Percentiles rank a stretch among this genome's conserved stretches.
phyloP scores from a whole-genome alignment of 2,329 filamentous ascomycete species.

The Cadophora malorum region DNA sequence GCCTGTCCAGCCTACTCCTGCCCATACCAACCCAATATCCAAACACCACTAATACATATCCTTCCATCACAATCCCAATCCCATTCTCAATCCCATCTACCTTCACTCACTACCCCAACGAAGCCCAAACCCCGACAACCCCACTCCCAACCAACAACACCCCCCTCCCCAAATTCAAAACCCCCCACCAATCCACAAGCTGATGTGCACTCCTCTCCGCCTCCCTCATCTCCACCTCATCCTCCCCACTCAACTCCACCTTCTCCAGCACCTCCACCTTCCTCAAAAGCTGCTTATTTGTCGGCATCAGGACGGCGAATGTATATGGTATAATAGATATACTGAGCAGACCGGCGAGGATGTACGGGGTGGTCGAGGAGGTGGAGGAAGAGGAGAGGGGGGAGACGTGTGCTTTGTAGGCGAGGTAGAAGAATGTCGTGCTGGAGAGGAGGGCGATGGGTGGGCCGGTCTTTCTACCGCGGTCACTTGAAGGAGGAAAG shows the following conservation, averaged over 20 bases:
- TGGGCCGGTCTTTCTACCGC: slow-evolving; percentile 50
- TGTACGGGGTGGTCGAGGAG: slow-evolving; percentile 44
- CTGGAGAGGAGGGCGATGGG: slow-evolving; percentile 50
- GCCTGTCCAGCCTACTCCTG: neutral
- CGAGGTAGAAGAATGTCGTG: slow-evolving; percentile 53
- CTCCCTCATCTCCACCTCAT: slow-evolving; percentile 46
- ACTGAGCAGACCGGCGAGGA: slow-evolving; percentile 53
- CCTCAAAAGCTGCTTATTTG: slow-evolving; percentile 56
- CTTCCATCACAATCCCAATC: neutral
- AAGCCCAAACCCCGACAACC: slow-evolving; percentile 38
- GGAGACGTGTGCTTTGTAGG: slow-evolving; percentile 46
- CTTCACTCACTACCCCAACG: neutral
- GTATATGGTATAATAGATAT: slow-evolving; percentile 60
- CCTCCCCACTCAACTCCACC: slow-evolving; percentile 48
- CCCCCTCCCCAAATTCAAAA: slow-evolving; percentile 56
- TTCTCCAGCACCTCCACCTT: slow-evolving; percentile 50
- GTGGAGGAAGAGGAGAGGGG: slow-evolving; percentile 32
- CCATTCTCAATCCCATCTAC: neutral
- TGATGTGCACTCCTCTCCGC: slow-evolving; percentile 56
- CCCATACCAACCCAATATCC: neutral
- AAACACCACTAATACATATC: neutral
- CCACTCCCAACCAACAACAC: slow-evolving; percentile 42
- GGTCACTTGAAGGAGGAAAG: slow-evolving; percentile 28
- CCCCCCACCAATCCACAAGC: slow-evolving; percentile 62
- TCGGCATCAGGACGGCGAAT: slow-evolving; percentile 49